A percentile compares a stretch with the other conserved stretches of the same genome.
These are phyloP conservation scores for Carex cristatella DNA, from an alignment of 176 grass and related monocot species.

Conservation along the genomic window DNA sequence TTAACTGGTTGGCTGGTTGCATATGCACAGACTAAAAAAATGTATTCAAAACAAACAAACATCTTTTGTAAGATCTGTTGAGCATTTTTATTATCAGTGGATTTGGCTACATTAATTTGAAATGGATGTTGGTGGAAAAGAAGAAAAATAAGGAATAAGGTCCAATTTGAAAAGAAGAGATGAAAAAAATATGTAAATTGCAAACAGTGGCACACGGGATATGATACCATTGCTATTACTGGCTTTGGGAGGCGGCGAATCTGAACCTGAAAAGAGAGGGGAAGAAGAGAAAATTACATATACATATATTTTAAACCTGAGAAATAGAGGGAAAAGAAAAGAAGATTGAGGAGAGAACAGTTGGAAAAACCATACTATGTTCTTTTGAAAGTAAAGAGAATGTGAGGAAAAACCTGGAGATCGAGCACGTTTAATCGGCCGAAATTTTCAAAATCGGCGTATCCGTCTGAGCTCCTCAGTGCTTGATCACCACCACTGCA, in stretches of 20 bases:
- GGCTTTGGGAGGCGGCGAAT: conserved; percentile 90
- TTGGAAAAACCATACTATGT: background rate
- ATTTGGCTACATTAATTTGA: background rate
- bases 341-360: background rate
- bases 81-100: background rate
- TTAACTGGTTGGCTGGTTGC: background rate
- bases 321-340: background rate
- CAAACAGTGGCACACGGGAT: background rate
- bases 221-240: conserved; percentile 76
- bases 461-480: conserved; percentile 74
- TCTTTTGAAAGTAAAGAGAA: conserved; percentile 5
- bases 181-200: background rate
- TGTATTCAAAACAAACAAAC: background rate
- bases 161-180: background rate
- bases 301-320: conserved; percentile 36
- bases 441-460: conserved; percentile 90
- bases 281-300: background rate
- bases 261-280: conserved; percentile 48
- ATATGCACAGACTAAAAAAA: background rate
- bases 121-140: background rate
- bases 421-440: conserved; percentile 88
- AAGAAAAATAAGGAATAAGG: background rate
- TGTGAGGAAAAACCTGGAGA: conserved; percentile 51
- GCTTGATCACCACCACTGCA: conserved; percentile 91
- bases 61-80: background rate